Conservation (phyloP, 139 green algal species). For the Coccomyxa sp. region DNA sequence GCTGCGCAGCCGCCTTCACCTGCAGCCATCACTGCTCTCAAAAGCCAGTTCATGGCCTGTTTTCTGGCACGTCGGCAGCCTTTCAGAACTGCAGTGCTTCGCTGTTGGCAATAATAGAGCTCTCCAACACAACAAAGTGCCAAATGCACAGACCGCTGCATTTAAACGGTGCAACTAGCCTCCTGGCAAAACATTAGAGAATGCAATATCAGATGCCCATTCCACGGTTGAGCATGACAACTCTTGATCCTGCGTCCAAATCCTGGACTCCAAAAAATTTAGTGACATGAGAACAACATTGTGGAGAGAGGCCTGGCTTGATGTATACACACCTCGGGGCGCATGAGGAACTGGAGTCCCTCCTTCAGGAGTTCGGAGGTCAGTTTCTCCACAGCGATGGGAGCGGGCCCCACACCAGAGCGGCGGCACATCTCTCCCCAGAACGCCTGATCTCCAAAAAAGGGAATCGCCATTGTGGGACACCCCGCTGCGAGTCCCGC, state of each 20-base stretch:
- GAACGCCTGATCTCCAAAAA: slow-evolving; percentile 61
- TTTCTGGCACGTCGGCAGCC: no score
- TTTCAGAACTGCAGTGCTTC: no score
- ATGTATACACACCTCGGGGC: not conserved
- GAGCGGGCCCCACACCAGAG: slow-evolving; percentile 34
- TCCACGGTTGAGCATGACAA: not conserved
- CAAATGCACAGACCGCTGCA: not conserved
- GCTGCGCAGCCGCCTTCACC: not conserved
- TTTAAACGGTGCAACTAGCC: not conserved
- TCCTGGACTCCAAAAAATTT: not conserved
- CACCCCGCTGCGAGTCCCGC: slow-evolving; percentile 49
- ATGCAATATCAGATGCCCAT: not conserved
- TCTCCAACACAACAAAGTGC: not conserved
- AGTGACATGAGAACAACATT: not conserved
- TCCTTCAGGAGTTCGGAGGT: slow-evolving; percentile 27
- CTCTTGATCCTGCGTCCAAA: not conserved
- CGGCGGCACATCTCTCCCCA: slow-evolving; percentile 25
- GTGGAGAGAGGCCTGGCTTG: not conserved
- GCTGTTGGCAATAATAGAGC: no score
- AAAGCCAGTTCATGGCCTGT: not conserved
- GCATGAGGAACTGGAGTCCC: slow-evolving; percentile 27
- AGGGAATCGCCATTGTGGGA: slow-evolving; percentile 60
- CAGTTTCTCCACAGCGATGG: slow-evolving; percentile 54
- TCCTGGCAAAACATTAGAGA: not conserved
- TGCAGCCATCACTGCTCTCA: not conserved